phyloP scores from a whole-genome alignment of 78 protist genomes.

The Cavenderia fasciculata region DNA sequence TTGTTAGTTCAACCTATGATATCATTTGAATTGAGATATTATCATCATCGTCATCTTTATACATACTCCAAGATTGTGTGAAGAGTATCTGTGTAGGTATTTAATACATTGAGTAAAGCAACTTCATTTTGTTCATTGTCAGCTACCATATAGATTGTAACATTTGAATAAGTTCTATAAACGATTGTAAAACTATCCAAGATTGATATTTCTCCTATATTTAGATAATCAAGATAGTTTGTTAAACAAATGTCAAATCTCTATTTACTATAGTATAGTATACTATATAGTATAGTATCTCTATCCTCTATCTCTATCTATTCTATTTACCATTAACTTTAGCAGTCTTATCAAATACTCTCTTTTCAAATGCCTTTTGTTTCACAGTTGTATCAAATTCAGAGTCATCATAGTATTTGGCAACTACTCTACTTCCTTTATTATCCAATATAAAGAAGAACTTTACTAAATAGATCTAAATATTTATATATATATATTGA shows the following conservation, averaged over 20 bases:
- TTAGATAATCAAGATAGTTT: too few relatives aligned
- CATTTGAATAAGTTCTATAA: slow-evolving; percentile 27
- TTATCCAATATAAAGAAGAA: slow-evolving; percentile 36
- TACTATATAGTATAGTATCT: background rate
- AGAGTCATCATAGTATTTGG: slow-evolving; percentile 26
- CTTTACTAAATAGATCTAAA: slow-evolving; percentile 18
- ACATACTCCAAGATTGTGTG: slow-evolving; percentile 25
- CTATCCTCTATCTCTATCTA: background rate
- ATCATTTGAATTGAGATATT: background rate
- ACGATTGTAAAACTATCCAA: slow-evolving; percentile 17
- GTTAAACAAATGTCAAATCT: too few relatives aligned
- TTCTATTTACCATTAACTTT: slow-evolving; percentile 23
- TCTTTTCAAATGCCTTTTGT: slow-evolving; percentile 39
- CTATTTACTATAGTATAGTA: background rate
- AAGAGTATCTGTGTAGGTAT: slow-evolving; percentile 25
- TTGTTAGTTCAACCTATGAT: background rate
- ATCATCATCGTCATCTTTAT: background rate
- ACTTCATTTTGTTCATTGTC: slow-evolving; percentile 39
- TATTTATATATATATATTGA: too few relatives aligned
- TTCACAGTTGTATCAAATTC: slow-evolving; percentile 15
- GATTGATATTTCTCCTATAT: slow-evolving; percentile 36
- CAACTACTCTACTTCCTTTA: slow-evolving; percentile 36
- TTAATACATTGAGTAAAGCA: slow-evolving; percentile 36
- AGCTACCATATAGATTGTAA: slow-evolving; percentile 30
- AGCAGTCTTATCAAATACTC: slow-evolving; percentile 29